phyloP scores from a whole-genome alignment of 2,329 filamentous ascomycete species.

The Colletotrichum spinosum region DNA sequence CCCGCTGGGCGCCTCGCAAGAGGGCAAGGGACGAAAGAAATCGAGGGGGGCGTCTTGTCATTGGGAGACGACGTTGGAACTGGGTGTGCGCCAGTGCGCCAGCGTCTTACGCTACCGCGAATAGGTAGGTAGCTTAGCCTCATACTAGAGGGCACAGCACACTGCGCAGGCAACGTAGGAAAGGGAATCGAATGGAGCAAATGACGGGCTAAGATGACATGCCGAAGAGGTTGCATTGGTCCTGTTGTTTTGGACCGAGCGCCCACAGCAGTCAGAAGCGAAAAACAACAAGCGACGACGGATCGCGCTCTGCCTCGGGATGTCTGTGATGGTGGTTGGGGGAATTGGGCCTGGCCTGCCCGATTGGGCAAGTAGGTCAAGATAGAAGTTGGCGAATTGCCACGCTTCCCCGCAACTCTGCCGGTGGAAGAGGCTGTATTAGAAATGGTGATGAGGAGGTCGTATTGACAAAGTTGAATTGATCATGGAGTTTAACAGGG shows the following conservation, averaged over 20 bases:
- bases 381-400: slow-evolving; percentile 9
- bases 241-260: no score
- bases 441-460: neutral
- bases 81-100: neutral
- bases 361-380: slow-evolving; percentile 14
- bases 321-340: neutral
- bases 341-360: slow-evolving; percentile 10
- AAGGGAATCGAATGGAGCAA: no score
- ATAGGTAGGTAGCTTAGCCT: no score
- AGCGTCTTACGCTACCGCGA: no score
- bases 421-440: slow-evolving; percentile 15
- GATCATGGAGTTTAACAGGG: slow-evolving; percentile 1
- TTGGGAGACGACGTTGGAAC: slow-evolving; percentile 9
- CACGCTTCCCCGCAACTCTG: slow-evolving; percentile 19
- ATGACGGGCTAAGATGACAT: no score
- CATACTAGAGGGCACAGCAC: no score
- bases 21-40: neutral
- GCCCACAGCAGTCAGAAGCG: no score
- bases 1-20: neutral
- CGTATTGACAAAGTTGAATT: neutral
- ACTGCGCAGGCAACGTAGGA: no score
- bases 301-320: slow-evolving; percentile 12
- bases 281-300: no score
- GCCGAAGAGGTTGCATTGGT: no score
- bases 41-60: slow-evolving; percentile 1